phyloP scores from a whole-genome alignment of 2,329 filamentous ascomycete genomes.

The Aspergillus puulaauensis region DNA sequence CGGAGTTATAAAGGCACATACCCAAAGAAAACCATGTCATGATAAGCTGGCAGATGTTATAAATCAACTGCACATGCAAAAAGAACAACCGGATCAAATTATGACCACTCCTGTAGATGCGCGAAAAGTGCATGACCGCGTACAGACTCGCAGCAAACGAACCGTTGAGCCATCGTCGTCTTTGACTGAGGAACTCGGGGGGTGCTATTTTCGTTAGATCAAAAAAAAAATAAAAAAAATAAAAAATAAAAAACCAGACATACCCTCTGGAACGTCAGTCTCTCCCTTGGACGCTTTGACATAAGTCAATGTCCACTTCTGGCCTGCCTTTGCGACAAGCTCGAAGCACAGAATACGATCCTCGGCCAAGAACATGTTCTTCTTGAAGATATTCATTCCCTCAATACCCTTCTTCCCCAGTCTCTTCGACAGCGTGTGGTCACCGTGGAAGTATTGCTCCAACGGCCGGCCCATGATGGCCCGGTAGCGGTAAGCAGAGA shows the following conservation, averaged over 20 bases:
- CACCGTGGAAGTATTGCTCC: constrained; percentile 99
- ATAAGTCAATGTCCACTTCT: constrained; percentile 98
- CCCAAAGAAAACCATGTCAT: constrained; percentile 82
- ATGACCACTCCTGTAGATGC: constrained; percentile 98
- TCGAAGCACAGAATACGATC: constrained; percentile 99
- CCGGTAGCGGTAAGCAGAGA: constrained; percentile 96
- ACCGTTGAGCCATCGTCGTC: constrained; percentile 98
- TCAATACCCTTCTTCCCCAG: constrained; percentile 99
- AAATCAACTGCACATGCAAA: constrained; percentile 92
- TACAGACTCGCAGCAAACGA: constrained; percentile 97
- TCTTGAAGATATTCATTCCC: constrained; percentile 99
- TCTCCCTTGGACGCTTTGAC: constrained; percentile 99
- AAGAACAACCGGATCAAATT: constrained; percentile 99
- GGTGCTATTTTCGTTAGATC: constrained; percentile 32
- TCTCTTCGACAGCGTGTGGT: constrained; percentile 92
- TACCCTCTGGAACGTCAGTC: constrained; percentile 96
- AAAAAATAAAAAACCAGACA: neutral
- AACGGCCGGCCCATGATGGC: constrained; percentile 97
- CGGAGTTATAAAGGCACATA: constrained; percentile 30
- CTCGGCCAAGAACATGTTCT: constrained; percentile 99
- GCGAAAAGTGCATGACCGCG: constrained; percentile 95
- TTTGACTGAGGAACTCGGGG: constrained; percentile 94
- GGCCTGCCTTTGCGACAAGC: constrained; percentile 94
- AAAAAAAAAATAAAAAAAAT: too few relatives aligned
- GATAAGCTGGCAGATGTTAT: constrained; percentile 85